phyloP scores from a whole-genome alignment of 371 early-diverging fungal species.

The Saksenaea oblongispora region DNA sequence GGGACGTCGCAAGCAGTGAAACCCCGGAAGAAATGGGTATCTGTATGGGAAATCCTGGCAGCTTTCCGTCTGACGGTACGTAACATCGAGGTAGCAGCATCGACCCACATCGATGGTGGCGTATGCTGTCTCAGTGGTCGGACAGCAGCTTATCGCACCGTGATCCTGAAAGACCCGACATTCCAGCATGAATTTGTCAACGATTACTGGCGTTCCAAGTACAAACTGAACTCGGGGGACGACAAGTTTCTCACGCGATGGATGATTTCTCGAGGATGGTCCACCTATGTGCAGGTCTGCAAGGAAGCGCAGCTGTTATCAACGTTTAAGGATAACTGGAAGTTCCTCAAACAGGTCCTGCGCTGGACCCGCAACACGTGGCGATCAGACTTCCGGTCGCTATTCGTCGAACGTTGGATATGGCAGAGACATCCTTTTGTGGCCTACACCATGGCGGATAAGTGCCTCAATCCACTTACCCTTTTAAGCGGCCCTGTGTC shows the following conservation, averaged over 20 bases:
- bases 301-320: slow-evolving; percentile 70
- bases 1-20: slow-evolving; percentile 69
- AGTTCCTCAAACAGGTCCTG: slow-evolving; percentile 72
- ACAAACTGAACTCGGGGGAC: slow-evolving; percentile 76
- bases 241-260: slow-evolving; percentile 81
- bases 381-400: slow-evolving; percentile 70
- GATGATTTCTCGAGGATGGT: slow-evolving; percentile 75
- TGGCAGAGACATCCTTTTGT: slow-evolving; percentile 75
- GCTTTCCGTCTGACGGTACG: slow-evolving; percentile 73
- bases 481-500: slow-evolving; percentile 72
- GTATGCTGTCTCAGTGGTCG: slow-evolving; percentile 79
- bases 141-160: slow-evolving; percentile 76
- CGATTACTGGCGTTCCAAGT: slow-evolving; percentile 73
- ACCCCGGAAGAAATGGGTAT: slow-evolving; percentile 60
- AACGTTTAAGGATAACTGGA: slow-evolving; percentile 80
- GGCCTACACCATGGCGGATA: slow-evolving; percentile 78
- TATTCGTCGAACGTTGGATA: slow-evolving; percentile 64
- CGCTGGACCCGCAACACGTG: slow-evolving; percentile 82
- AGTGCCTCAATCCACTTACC: slow-evolving; percentile 74
- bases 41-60: slow-evolving; percentile 75
- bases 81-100: slow-evolving; percentile 76
- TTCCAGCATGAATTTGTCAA: slow-evolving; percentile 73
- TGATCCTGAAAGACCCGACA: slow-evolving; percentile 71
- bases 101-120: slow-evolving; percentile 79
- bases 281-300: slow-evolving; percentile 73